A percentile compares a stretch with the other conserved stretches of the same genome.
Evolutionary conservation across 106 monocot species (phyloP).

Genomic region (Platanthera zijinensis): DNA sequence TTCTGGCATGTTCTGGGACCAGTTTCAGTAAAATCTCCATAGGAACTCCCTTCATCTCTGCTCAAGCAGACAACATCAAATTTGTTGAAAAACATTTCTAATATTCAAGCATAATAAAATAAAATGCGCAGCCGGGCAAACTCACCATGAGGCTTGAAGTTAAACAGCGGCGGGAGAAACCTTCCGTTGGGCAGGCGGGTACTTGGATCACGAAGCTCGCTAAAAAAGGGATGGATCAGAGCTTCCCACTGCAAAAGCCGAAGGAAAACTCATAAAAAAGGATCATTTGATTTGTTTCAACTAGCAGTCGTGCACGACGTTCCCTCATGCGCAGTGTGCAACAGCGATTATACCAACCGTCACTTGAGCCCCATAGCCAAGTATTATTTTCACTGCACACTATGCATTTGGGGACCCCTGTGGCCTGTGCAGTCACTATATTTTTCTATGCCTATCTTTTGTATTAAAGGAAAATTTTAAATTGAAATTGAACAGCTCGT

Average conservation of each 20-base stretch:
- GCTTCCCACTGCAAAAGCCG: conserved; percentile 35
- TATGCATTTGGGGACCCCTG: too few species aligned
- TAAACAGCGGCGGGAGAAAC: conserved; percentile 48
- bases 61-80: neutral
- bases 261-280: neutral
- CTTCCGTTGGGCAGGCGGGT: conserved; percentile 53
- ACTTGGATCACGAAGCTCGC: conserved; percentile 52
- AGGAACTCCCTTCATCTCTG: conserved; percentile 55
- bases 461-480: too few species aligned
- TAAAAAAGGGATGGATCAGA: conserved; percentile 49
- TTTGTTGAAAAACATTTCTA: neutral
- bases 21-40: conserved; percentile 36
- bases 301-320: too few species aligned
- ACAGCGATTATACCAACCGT: too few species aligned
- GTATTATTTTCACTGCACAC: too few species aligned
- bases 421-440: too few species aligned
- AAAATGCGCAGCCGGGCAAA: neutral
- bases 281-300: neutral
- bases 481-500: too few species aligned
- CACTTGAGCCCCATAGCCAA: too few species aligned
- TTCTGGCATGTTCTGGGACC: conserved; percentile 56
- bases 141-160: conserved; percentile 58
- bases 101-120: neutral
- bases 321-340: too few species aligned
- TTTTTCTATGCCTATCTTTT: too few species aligned